phyloP scores from a whole-genome alignment of 192 early-diverging fungal genomes.

The Coemansia sp. region DNA sequence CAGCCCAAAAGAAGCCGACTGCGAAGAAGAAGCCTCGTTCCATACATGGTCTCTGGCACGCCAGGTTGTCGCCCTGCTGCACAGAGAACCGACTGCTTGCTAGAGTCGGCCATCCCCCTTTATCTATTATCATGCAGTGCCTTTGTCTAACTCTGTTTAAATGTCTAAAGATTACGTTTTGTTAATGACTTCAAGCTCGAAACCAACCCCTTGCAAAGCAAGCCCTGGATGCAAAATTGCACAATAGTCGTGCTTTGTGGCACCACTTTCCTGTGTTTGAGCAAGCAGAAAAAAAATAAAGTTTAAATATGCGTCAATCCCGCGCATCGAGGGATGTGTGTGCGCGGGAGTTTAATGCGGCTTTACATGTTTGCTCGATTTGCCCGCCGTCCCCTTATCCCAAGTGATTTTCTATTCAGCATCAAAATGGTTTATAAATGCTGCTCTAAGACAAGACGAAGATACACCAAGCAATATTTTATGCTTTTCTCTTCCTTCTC shows the following conservation, averaged over 20 bases:
- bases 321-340: no score
- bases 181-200: no score
- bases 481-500: neutral
- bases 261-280: neutral
- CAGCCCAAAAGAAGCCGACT: neutral
- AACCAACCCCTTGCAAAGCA: neutral
- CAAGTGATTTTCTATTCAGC: neutral
- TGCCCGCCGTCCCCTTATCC: neutral
- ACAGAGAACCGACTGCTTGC: conserved; percentile 2
- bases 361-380: neutral
- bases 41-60: conserved; percentile 25
- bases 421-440: no score
- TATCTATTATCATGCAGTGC: no score
- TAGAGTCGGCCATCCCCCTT: no score
- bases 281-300: neutral
- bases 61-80: conserved; percentile 21
- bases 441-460: no score
- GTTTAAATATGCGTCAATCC: neutral
- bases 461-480: neutral
- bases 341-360: neutral
- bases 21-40: conserved; percentile 9
- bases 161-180: no score
- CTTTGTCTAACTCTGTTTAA: no score
- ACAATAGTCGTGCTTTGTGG: neutral
- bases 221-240: neutral